Conservation (phyloP, 2,329 filamentous ascomycete genomes). For the Aspergillus novofumigatus region DNA sequence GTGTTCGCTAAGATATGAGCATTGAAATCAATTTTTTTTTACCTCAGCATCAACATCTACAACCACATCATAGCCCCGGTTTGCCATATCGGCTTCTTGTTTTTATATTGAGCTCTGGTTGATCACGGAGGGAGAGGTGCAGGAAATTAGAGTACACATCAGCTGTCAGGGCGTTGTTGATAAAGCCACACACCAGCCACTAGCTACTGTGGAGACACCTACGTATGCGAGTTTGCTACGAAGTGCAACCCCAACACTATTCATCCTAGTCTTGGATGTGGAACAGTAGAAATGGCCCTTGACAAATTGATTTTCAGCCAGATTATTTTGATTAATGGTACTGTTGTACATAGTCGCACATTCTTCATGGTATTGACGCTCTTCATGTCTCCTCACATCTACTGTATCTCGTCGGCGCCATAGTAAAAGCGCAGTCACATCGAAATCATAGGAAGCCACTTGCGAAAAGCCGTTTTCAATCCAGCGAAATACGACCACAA, state of each 20-base stretch:
- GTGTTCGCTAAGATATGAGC: neutral
- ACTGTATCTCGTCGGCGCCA: neutral
- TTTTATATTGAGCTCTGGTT: conserved; percentile 11
- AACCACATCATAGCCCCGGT: conserved; percentile 92
- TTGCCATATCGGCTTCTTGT: conserved; percentile 57
- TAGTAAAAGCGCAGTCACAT: neutral
- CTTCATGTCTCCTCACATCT: neutral
- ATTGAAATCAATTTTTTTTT: conserved; percentile 11
- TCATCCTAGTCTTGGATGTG: conserved; percentile 74
- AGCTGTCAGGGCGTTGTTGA: conserved; percentile 18
- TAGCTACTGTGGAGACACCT: conserved; percentile 3
- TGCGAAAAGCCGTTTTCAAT: conserved; percentile 22
- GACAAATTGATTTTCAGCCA: neutral
- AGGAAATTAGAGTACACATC: conserved; percentile 31
- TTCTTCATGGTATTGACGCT: neutral
- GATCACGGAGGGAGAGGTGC: conserved; percentile 10
- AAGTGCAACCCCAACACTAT: conserved; percentile 92
- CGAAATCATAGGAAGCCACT: neutral
- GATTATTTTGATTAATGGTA: neutral
- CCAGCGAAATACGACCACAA: conserved; percentile 31
- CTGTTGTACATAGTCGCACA: neutral
- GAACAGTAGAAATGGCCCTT: neutral
- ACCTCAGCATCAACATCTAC: conserved; percentile 97
- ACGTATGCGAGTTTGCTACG: neutral
- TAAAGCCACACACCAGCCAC: conserved; percentile 31